Percentiles rank a stretch among this genome's conserved stretches.
phyloP scores from a whole-genome alignment of 2,329 filamentous ascomycete species.

The Neofusicoccum cordaticola region DNA sequence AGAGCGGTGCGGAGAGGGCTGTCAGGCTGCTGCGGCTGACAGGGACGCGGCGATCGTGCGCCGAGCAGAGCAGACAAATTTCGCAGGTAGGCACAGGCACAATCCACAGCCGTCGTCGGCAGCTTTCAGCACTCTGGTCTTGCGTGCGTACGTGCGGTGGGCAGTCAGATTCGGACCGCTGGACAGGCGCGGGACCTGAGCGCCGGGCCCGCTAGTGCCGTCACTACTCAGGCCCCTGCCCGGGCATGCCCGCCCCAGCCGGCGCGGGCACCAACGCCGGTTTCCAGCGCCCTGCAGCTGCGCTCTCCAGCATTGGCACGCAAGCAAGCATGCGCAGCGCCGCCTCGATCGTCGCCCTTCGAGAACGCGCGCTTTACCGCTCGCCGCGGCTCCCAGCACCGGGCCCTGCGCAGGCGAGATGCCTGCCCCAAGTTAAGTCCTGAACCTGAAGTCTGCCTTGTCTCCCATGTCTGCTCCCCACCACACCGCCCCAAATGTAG shows the following conservation, averaged over 20 bases:
- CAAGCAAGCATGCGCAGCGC: conserved; percentile 10
- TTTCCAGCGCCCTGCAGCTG: conserved; percentile 15
- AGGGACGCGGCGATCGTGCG: conserved; percentile 13
- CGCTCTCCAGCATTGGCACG: conserved; percentile 11
- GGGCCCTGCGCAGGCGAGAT: conserved; percentile 8
- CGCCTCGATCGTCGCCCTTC: conserved; percentile 17
- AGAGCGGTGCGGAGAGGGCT: conserved; percentile 18
- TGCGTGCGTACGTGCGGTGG: background rate
- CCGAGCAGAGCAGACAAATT: conserved; percentile 12
- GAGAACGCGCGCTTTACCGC: conserved; percentile 31
- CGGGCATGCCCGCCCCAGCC: conserved; percentile 8
- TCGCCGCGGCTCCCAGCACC: conserved; percentile 29
- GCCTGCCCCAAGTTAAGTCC: conserved; percentile 11
- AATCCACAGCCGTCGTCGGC: background rate
- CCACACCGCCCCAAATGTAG: conserved; percentile 35
- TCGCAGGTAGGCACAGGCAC: conserved; percentile 5
- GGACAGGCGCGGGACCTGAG: background rate
- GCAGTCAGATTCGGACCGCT: conserved; percentile 8
- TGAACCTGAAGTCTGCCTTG: conserved; percentile 24
- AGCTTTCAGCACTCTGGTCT: background rate
- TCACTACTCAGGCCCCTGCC: background rate
- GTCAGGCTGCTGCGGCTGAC: background rate
- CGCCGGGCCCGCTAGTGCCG: background rate
- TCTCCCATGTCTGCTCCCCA: conserved; percentile 21
- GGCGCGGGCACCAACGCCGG: background rate